Conservation (phyloP, 257 asterid species). For the Catharanthus roseus region DNA sequence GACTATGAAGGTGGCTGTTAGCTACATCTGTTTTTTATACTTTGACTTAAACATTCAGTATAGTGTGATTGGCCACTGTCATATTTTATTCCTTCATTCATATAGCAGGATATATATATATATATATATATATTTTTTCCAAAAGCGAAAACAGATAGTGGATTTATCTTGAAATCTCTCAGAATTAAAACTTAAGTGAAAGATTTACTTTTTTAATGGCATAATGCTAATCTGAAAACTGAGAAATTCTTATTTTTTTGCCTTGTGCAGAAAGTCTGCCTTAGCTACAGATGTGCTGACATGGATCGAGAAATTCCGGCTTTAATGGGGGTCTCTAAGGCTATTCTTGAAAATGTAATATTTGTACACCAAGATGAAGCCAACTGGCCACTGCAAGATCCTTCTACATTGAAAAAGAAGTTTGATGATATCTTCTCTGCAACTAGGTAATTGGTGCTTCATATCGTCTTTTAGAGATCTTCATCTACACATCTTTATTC, state of each 20-base stretch:
- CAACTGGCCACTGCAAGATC: constrained; percentile 98
- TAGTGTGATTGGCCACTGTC: neutral
- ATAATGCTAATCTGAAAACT: neutral
- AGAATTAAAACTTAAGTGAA: neutral
- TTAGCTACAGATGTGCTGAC: constrained; percentile 98
- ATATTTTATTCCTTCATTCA: neutral
- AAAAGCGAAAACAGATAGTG: too few relatives aligned
- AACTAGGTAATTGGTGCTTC: constrained; percentile 57
- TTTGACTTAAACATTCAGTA: neutral
- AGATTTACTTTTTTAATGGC: neutral
- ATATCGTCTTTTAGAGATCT: neutral
- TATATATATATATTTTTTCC: too few relatives aligned
- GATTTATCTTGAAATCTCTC: neutral
- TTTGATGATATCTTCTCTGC: constrained; percentile 97
- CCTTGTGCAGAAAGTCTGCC: constrained; percentile 83
- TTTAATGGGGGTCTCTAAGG: constrained; percentile 98
- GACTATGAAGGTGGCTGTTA: too few relatives aligned
- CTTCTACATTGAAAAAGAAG: constrained; percentile 86
- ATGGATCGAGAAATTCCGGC: constrained; percentile 99
- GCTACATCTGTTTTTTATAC: too few relatives aligned
- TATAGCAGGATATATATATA: too few relatives aligned
- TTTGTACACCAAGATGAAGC: constrained; percentile 99
- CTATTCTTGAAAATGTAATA: constrained; percentile 91
- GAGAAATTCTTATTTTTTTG: constrained; percentile 7
- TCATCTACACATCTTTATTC: neutral